Evolutionary conservation across 345 rosid species (phyloP).

Genomic region (Litchi chinensis): DNA sequence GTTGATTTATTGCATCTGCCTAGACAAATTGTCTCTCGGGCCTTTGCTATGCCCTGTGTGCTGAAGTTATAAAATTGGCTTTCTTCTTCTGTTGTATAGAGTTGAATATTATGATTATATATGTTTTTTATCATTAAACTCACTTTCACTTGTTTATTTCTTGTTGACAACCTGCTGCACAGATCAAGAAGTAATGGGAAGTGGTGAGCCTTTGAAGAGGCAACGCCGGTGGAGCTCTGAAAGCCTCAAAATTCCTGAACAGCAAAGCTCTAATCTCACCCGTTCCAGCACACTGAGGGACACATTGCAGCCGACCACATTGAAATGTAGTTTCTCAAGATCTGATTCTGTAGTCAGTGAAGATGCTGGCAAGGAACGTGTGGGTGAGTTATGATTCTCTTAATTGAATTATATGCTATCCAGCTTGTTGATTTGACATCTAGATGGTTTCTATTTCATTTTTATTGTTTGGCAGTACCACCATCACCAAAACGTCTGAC

Average conservation of each 20-base stretch:
- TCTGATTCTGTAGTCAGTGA: slow-evolving; percentile 68
- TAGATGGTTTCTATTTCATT: slow-evolving; percentile 7
- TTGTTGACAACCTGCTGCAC: slow-evolving; percentile 18
- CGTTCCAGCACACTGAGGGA: slow-evolving; percentile 63
- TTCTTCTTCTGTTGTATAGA: neutral
- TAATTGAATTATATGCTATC: neutral
- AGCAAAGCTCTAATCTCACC: slow-evolving; percentile 44
- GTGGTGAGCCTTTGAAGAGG: slow-evolving; percentile 74
- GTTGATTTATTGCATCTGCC: neutral
- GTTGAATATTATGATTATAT: slow-evolving; percentile 1
- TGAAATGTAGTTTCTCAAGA: slow-evolving; percentile 60
- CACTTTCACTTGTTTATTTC: neutral
- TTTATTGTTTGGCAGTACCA: slow-evolving; percentile 62
- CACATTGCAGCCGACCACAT: slow-evolving; percentile 39
- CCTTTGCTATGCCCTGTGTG: slow-evolving; percentile 4
- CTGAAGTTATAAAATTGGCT: neutral
- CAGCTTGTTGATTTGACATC: neutral
- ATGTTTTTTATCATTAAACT: neutral
- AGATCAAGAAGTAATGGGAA: slow-evolving; percentile 73
- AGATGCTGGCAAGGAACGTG: slow-evolving; percentile 76
- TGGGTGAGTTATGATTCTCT: slow-evolving; percentile 56
- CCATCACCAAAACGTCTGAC: slow-evolving; percentile 80
- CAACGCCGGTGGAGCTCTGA: slow-evolving; percentile 91
- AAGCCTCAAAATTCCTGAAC: slow-evolving; percentile 59
- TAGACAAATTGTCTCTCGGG: neutral